phyloP scores from a whole-genome alignment of 768 basidiomycete genomes.

The Agaricus subrufescens region DNA sequence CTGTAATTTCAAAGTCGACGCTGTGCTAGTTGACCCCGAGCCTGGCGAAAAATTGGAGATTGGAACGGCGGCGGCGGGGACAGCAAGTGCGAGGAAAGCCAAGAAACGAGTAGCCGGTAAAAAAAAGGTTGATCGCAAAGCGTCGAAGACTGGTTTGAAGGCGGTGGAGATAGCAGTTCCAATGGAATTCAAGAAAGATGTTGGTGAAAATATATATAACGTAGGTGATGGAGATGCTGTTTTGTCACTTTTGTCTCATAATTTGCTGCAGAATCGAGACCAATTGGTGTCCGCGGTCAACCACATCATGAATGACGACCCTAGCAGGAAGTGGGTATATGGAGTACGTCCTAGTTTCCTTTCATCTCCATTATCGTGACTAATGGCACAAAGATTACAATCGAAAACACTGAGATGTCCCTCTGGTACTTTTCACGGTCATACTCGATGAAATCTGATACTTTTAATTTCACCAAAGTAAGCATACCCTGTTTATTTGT shows the following conservation, averaged over 20 bases:
- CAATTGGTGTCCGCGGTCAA: not conserved
- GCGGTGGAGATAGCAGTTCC: not conserved
- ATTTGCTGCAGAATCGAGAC: not conserved
- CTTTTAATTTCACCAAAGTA: constrained; percentile 3
- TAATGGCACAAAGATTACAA: not conserved
- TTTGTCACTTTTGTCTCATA: not conserved
- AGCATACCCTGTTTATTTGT: not conserved
- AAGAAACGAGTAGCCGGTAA: too few relatives aligned
- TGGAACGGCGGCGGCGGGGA: too few relatives aligned
- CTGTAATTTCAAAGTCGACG: not conserved
- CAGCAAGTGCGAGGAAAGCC: too few relatives aligned
- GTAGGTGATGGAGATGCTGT: not conserved
- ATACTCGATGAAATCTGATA: constrained; percentile 1
- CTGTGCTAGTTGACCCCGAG: not conserved
- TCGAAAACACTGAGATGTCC: constrained; percentile 3
- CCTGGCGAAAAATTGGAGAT: too few relatives aligned
- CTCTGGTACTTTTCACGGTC: constrained; percentile 11
- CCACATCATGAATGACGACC: not conserved
- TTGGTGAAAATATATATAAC: not conserved
- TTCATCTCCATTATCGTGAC: too few relatives aligned
- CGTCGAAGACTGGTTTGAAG: not conserved
- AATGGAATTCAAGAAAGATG: not conserved
- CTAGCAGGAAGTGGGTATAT: not conserved
- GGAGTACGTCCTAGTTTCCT: not conserved
- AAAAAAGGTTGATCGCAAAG: not conserved